Base-by-base conservation (phyloP, 306 rosid species). In the Boehmeria nivea region DNA sequence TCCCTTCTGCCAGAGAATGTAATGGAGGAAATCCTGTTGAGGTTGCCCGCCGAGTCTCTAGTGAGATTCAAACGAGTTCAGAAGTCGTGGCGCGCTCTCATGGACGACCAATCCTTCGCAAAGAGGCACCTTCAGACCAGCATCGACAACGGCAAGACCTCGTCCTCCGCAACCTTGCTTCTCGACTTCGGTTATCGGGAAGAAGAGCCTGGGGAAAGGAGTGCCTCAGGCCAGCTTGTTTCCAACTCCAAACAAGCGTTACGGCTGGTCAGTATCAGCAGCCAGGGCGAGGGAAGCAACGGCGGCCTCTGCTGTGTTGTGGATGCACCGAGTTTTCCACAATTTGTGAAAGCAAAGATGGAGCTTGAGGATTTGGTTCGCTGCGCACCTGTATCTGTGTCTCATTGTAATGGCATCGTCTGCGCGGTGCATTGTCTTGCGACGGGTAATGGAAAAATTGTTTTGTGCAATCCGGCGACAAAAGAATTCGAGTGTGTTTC, bases 351-450 rank as follows among this genome's bases (percentile, higher is more conserved):
- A n/a, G n/a, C n/a, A n/a, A n/a, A n/a, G n/a, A n/a, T n/a, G n/a
- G n/a, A n/a, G n/a, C n/a, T n/a, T n/a, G n/a, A 9, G 24, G 24
- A 45, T 18, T 45, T 17, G 18, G 24, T 6, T n/a, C n/a, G 12
- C 18, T 11, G 23, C 25, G n/a, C n/a, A n/a, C n/a, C n/a, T n/a
- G 18, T 20, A 17, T 25, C n/a, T n/a, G n/a, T n/a, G n/a, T n/a
- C n/a, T n/a, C n/a, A 13, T 4, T 50, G 54, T 25, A 22, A 50
- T 23, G 54, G 54, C 54, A 22, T 50, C 54, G 24, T 50, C 10
- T 50, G 11, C 11, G 3, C 21, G 9, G 11, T 13, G 33, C 19
- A 2, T 10, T 45, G 3, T 42, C 4, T 12, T n/a, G 15, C 15
- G 3, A 3, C 4, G n/a, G 23, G 24, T 2, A 2, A n/a, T n/a